Percentiles rank a stretch among this genome's conserved stretches.
Conservation (phyloP, 2,329 filamentous ascomycete genomes). For the Aspergillus proliferans region DNA sequence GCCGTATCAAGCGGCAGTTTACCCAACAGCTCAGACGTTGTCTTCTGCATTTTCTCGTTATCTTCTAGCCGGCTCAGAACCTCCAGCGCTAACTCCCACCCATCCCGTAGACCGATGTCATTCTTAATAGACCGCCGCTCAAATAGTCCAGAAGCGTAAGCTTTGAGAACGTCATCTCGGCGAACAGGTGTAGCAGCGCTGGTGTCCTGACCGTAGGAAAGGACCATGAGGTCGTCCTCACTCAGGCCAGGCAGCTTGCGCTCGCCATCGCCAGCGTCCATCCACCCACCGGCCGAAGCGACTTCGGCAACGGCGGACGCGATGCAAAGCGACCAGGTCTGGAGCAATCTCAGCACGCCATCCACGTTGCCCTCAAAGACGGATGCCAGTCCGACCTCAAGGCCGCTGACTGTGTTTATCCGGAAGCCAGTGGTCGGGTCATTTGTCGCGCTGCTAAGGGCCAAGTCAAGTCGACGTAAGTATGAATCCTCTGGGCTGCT, state of each 20-base stretch:
- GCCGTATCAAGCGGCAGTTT: constrained; percentile 66
- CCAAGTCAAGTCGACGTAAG: constrained; percentile 63
- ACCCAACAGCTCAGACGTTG: constrained; percentile 67
- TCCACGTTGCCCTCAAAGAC: constrained; percentile 77
- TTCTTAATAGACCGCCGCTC: constrained; percentile 29
- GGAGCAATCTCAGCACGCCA: constrained; percentile 66
- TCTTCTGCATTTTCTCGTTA: constrained; percentile 61
- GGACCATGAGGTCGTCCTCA: constrained; percentile 75
- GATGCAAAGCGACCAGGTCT: constrained; percentile 73
- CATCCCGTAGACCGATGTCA: constrained; percentile 49
- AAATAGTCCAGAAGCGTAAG: constrained; percentile 64
- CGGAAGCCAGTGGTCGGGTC: constrained; percentile 59
- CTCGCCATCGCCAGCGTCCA: constrained; percentile 55
- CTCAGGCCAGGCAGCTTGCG: constrained; percentile 60
- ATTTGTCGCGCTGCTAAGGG: constrained; percentile 61
- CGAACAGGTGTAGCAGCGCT: constrained; percentile 46
- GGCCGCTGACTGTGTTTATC: constrained; percentile 66
- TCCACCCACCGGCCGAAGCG: constrained; percentile 76
- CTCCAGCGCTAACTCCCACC: constrained; percentile 85
- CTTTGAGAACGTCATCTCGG: constrained; percentile 71
- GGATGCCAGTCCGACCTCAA: constrained; percentile 77
- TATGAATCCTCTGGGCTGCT: constrained; percentile 61
- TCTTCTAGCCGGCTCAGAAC: constrained; percentile 77
- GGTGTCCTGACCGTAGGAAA: constrained; percentile 61
- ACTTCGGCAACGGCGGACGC: constrained; percentile 76